Evolutionary conservation across 805 yeast genomes (phyloP).

Genomic region (Saccharomycopsis sp.): DNA sequence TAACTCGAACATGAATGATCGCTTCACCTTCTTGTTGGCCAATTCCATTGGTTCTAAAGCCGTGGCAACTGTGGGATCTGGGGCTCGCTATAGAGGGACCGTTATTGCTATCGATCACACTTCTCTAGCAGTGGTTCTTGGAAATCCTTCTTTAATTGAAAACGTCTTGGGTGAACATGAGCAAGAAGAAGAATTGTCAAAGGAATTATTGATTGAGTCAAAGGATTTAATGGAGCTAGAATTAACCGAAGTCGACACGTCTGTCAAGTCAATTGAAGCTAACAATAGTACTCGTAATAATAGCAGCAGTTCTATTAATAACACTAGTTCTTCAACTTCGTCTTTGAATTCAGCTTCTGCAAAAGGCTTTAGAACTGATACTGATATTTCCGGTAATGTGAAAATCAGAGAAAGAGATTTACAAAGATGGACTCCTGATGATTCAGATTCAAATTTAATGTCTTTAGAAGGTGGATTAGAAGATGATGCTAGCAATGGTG

Average conservation of each 20-base stretch:
- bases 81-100: conserved; percentile 49
- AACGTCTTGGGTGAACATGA: conserved; percentile 6
- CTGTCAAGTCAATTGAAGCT: too few relatives aligned
- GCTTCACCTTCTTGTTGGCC: conserved; percentile 35
- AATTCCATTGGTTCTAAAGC: conserved; percentile 51
- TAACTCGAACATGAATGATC: neutral
- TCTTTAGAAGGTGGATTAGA: conserved; percentile 25
- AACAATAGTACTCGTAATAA: too few relatives aligned
- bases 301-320: too few relatives aligned
- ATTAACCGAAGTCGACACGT: conserved; percentile 30
- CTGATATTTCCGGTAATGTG: conserved; percentile 59
- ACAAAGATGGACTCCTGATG: conserved; percentile 79
- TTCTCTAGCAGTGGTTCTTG: conserved; percentile 32
- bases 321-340: conserved; percentile 17
- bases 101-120: conserved; percentile 37
- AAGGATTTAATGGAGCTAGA: conserved; percentile 43
- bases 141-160: conserved; percentile 9
- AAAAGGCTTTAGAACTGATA: conserved; percentile 63
- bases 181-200: conserved; percentile 34
- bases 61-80: conserved; percentile 51
- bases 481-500: conserved; percentile 23
- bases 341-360: conserved; percentile 15
- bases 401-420: conserved; percentile 57
- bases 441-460: conserved; percentile 19
- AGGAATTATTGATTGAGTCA: conserved; percentile 34